A percentile compares a stretch with the other conserved stretches of the same genome.
These are phyloP conservation scores for Microdochium paspali DNA, from an alignment of 2,329 filamentous ascomycete genomes.

Conservation along the genomic window DNA sequence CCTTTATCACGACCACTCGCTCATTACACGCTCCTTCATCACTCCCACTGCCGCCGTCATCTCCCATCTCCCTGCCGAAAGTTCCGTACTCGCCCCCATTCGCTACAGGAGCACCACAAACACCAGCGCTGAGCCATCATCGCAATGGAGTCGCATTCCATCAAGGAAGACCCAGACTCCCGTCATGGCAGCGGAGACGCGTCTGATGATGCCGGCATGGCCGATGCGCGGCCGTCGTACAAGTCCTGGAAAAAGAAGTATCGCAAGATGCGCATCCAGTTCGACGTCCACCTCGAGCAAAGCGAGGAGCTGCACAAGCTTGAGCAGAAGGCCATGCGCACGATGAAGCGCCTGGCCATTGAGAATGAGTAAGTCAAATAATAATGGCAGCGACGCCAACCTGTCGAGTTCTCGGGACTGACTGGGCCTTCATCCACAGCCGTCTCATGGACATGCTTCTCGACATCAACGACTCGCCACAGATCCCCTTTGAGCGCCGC, in stretches of 20 bases:
- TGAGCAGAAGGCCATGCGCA: conserved; percentile 71
- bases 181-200: conserved; percentile 21
- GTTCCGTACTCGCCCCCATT: too few species aligned
- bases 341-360: conserved; percentile 74
- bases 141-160: conserved; percentile 14
- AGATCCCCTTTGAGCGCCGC: conserved; percentile 66
- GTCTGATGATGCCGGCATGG: conserved; percentile 17
- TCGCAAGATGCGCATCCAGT: conserved; percentile 75
- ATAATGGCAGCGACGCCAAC: conserved; percentile 8
- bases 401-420: conserved; percentile 1
- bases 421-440: conserved; percentile 33
- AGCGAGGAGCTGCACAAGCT: conserved; percentile 75
- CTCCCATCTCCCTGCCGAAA: neutral
- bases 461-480: conserved; percentile 77
- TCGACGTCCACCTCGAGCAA: conserved; percentile 69
- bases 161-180: conserved; percentile 17
- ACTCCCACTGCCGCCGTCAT: neutral
- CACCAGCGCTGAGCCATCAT: neutral
- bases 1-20: too few species aligned
- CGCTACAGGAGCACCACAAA: too few species aligned
- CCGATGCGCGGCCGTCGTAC: conserved; percentile 42
- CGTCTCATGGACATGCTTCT: conserved; percentile 81
- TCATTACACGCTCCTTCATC: too few species aligned
- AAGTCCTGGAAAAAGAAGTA: conserved; percentile 89
- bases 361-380: conserved; percentile 72